These are phyloP conservation scores for Cladosporium sp. DNA, from an alignment of 2,329 filamentous ascomycete species.

Conservation along the genomic window DNA sequence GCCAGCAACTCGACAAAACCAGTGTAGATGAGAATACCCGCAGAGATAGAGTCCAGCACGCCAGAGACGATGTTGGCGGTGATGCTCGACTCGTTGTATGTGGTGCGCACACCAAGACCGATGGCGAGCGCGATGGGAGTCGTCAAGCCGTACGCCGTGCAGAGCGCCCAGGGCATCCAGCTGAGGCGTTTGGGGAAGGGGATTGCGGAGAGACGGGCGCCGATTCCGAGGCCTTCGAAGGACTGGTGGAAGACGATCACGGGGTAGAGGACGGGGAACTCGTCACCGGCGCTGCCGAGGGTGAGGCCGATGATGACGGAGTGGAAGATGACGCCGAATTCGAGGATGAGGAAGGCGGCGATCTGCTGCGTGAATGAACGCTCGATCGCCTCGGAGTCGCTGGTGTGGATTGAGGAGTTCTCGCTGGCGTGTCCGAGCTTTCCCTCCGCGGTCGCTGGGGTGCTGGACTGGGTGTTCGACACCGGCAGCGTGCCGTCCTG, in stretches of 20 bases:
- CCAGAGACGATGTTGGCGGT: slow-evolving; percentile 76
- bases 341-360: slow-evolving; percentile 84
- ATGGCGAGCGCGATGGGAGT: slow-evolving; percentile 83
- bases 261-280: slow-evolving; percentile 58
- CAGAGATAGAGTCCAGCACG: slow-evolving; percentile 81
- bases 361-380: slow-evolving; percentile 66
- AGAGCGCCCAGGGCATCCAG: slow-evolving; percentile 74
- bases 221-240: slow-evolving; percentile 87
- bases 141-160: slow-evolving; percentile 66
- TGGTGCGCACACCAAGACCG: slow-evolving; percentile 68
- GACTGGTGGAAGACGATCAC: slow-evolving; percentile 83
- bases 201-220: slow-evolving; percentile 73
- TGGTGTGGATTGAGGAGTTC: slow-evolving; percentile 5
- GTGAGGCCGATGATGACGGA: slow-evolving; percentile 83
- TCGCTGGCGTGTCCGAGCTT: slow-evolving; percentile 12
- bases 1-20: slow-evolving; percentile 45
- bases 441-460: slow-evolving; percentile 13
- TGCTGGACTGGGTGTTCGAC: background rate
- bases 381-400: slow-evolving; percentile 11
- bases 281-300: slow-evolving; percentile 56
- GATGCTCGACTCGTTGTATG: slow-evolving; percentile 57
- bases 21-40: slow-evolving; percentile 54
- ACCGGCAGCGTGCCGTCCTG: slow-evolving; percentile 29
- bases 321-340: slow-evolving; percentile 75
- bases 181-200: slow-evolving; percentile 67